A percentile compares a stretch with the other conserved stretches of the same genome.
phyloP scores from a whole-genome alignment of 2,329 filamentous ascomycete species.

The Aspergillus tubingensis region DNA sequence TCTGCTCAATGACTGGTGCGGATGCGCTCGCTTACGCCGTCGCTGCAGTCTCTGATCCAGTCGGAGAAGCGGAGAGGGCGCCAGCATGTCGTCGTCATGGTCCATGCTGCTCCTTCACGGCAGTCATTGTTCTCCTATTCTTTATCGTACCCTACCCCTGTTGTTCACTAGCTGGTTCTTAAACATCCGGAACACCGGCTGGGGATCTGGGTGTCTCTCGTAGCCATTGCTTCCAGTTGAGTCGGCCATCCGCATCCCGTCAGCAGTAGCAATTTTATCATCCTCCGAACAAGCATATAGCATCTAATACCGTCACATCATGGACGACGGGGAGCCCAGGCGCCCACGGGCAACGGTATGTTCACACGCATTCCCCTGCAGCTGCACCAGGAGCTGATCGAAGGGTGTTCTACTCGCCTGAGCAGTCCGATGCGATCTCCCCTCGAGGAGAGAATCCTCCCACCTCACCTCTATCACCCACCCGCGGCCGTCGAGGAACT shows the following conservation, averaged over 20 bases:
- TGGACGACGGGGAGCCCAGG: background rate
- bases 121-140: background rate
- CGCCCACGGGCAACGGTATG: slow-evolving; percentile 19
- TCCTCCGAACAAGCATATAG: background rate
- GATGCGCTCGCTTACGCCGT: background rate
- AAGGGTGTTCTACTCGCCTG: background rate
- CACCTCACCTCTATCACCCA: slow-evolving; percentile 11
- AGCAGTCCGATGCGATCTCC: slow-evolving; percentile 15
- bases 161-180: background rate
- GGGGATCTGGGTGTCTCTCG: too few species aligned
- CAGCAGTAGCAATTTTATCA: background rate
- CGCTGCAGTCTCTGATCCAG: background rate
- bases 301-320: background rate
- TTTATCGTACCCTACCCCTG: background rate
- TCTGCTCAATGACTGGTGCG: background rate
- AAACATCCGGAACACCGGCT: too few species aligned
- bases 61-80: background rate
- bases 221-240: too few species aligned
- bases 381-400: background rate
- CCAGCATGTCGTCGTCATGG: background rate
- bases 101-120: background rate
- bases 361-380: background rate
- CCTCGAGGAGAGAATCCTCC: slow-evolving; percentile 1
- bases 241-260: background rate
- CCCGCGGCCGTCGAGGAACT: slow-evolving; percentile 7